Evolutionary conservation across 768 basidiomycete species (phyloP), one percentile per base, ranked within the genome.

Genomic region (Rhodotorula diobovata): DNA sequence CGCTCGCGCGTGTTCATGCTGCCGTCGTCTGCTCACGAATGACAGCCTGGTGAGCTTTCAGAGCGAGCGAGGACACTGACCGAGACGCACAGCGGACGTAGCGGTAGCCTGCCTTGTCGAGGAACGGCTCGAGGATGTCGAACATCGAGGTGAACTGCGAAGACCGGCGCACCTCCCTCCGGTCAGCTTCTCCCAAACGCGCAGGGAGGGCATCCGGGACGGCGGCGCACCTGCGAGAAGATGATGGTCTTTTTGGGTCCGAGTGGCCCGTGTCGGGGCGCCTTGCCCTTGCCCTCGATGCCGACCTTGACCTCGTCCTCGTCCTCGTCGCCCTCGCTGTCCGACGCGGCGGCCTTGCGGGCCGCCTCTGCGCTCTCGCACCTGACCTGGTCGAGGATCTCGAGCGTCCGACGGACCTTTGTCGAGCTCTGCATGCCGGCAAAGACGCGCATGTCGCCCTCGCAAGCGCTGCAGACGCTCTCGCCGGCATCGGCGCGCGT

Each of bases 161-260:
- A n/a, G n/a, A n/a, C n/a, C n/a, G n/a, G n/a, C n/a, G n/a, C n/a
- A n/a, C n/a, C n/a, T n/a, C n/a, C n/a, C n/a, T n/a, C n/a, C n/a
- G n/a, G n/a, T n/a, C n/a, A n/a, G n/a, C n/a, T n/a, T n/a, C n/a
- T n/a, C n/a, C n/a, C n/a, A n/a, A n/a, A n/a, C n/a, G n/a, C n/a
- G n/a, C n/a, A n/a, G n/a, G n/a, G n/a, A n/a, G n/a, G n/a, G n/a
- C n/a, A n/a, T n/a, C n/a, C n/a, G n/a, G n/a, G n/a, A n/a, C n/a
- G n/a, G 51, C 16, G 20, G 46, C 73, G 35, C 34, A 70, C 73
- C 60, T 74, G 94, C 0, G 91, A 93, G 79, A 97, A 98, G 32
- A 99, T 87, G 73, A 98, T 98, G 0, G 93, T 95, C 85, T 97
- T 99, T 79, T 96, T 92, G 69, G 72, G 71, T 25, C 66, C 59